Conservation (phyloP, 1,139 yeast species). For the Hansenula lynferdii region DNA sequence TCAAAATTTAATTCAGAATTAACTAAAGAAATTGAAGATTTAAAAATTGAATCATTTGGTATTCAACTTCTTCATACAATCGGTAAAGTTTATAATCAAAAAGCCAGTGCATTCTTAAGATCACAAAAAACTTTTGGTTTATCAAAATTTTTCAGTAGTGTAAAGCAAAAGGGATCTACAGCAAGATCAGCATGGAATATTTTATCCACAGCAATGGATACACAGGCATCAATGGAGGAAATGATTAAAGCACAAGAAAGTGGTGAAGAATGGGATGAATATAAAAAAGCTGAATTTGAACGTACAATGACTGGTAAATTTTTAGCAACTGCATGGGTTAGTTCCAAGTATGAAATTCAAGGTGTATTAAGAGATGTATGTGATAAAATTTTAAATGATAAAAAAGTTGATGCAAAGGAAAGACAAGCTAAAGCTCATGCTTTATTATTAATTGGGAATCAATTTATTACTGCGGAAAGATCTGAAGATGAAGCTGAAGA, state of each 20-base stretch:
- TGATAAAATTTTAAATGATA: constrained; percentile 54
- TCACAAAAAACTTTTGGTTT: constrained; percentile 68
- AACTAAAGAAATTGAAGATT: constrained; percentile 56
- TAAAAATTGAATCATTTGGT: constrained; percentile 82
- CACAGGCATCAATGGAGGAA: constrained; percentile 70
- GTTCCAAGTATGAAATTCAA: constrained; percentile 70
- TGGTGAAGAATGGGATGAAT: constrained; percentile 42
- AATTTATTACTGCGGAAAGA: constrained; percentile 52
- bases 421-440: constrained; percentile 58
- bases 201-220: constrained; percentile 67
- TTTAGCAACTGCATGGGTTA: constrained; percentile 75
- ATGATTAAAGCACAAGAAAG: constrained; percentile 51
- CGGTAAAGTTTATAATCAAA: constrained; percentile 59
- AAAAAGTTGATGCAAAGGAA: constrained; percentile 43
- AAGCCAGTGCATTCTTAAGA: constrained; percentile 48
- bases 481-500: constrained; percentile 70
- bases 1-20: constrained; percentile 37
- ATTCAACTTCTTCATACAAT: constrained; percentile 67
- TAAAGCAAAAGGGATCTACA: constrained; percentile 71
- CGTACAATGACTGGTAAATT: constrained; percentile 67
- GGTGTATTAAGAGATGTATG: constrained; percentile 65
- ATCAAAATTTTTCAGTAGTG: constrained; percentile 58
- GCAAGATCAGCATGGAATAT: constrained; percentile 66
- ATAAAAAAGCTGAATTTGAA: constrained; percentile 58
- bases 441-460: constrained; percentile 50